These are phyloP conservation scores for Carex parvula DNA, from an alignment of 176 grass and related monocot genomes.

Conservation along the genomic window DNA sequence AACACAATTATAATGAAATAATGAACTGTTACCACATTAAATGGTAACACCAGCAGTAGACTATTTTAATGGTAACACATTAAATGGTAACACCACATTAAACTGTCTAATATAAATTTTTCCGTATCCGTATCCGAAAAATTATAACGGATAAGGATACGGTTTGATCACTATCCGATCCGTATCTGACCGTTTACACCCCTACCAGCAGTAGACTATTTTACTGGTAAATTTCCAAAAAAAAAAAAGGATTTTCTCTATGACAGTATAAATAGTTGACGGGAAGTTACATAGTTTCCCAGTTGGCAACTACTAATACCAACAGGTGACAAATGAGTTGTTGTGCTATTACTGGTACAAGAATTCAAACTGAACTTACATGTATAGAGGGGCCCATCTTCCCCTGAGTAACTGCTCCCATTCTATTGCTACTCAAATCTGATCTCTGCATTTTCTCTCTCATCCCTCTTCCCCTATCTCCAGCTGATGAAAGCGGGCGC, in stretches of 20 bases:
- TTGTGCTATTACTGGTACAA: background rate
- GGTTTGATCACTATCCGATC: too few species aligned
- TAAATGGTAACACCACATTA: too few species aligned
- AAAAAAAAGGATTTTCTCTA: background rate
- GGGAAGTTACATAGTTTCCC: background rate
- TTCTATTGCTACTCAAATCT: conserved; percentile 23
- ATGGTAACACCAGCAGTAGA: conserved; percentile 18
- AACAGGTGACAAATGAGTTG: background rate
- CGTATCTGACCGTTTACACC: too few species aligned
- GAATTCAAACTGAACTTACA: background rate
- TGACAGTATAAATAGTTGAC: background rate
- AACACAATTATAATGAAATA: background rate
- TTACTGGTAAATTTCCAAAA: background rate
- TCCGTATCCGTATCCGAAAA: too few species aligned
- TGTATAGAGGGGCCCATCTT: conserved; percentile 4
- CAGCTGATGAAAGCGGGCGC: conserved; percentile 24
- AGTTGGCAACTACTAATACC: conserved; percentile 6
- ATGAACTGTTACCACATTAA: conserved; percentile 4
- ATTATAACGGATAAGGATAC: too few species aligned
- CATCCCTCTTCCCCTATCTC: conserved; percentile 13
- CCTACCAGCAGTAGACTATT: too few species aligned
- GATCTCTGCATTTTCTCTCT: conserved; percentile 24
- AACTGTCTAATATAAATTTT: too few species aligned
- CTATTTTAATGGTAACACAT: too few species aligned
- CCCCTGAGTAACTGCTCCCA: background rate